These are phyloP conservation scores for Chaetomium tenue DNA, from an alignment of 495 filamentous ascomycete genomes.

Conservation along the genomic window DNA sequence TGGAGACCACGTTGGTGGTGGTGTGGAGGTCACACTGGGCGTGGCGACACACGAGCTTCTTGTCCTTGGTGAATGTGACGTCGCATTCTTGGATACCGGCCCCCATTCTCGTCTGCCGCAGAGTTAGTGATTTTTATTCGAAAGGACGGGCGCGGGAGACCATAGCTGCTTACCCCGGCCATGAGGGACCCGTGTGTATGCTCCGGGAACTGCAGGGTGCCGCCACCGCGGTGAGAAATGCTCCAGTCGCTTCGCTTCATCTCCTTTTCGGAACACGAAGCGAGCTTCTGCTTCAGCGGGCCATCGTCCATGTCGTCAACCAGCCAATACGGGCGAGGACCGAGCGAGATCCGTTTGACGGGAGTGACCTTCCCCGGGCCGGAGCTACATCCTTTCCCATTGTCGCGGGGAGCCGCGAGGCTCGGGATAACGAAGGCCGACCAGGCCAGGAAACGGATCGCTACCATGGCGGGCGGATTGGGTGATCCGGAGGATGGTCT, in stretches of 20 bases:
- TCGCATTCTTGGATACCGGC: constrained; percentile 65
- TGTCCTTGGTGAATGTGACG: constrained; percentile 60
- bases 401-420: constrained; percentile 27
- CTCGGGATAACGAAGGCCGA: constrained; percentile 7
- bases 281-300: constrained; percentile 54
- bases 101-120: constrained; percentile 51
- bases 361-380: constrained; percentile 23
- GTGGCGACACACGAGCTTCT: constrained; percentile 61
- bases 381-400: constrained; percentile 8
- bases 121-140: background rate
- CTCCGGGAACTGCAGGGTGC: constrained; percentile 61
- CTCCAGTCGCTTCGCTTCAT: constrained; percentile 46
- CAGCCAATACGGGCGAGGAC: constrained; percentile 58
- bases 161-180: constrained; percentile 40
- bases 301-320: constrained; percentile 59
- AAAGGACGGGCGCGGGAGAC: background rate
- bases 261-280: constrained; percentile 50
- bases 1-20: constrained; percentile 60
- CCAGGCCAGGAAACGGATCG: background rate
- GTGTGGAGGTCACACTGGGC: constrained; percentile 62
- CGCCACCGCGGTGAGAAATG: constrained; percentile 60
- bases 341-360: constrained; percentile 48
- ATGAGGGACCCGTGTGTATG: constrained; percentile 52
- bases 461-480: background rate
- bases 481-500: background rate